Evolutionary conservation across 495 filamentous ascomycete species (phyloP), one percentile per base, ranked within the genome.

Genomic region (Penicillium samsonianum): DNA sequence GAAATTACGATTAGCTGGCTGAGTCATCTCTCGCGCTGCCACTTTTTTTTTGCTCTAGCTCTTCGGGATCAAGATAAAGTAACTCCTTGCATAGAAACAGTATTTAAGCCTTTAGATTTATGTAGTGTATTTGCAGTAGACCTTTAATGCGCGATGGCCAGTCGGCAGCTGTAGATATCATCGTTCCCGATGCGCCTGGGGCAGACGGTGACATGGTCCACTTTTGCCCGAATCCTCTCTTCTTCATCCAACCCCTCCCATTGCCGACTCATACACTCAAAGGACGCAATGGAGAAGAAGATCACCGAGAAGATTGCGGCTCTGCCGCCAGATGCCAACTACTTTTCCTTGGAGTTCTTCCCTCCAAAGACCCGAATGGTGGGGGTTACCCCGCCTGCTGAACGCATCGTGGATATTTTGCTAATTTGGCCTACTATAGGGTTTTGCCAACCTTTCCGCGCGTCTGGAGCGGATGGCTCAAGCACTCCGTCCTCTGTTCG

Each of bases 311-410:
- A 98, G 82, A 92, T 98, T 66, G 89, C 90, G 73, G 90, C 91
- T 59, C 75, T 98, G 75, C 89, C 90, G 69, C 82, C 87, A 37
- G 84, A 88, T 72, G 82, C 82, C 50, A 85, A 84, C 65, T 98
- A 93, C 79, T 93, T 96, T 76, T 98, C 95, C 31, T 87, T 98
- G 63, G 95, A 98, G 78, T 98, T 98, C 84, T 98, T 98, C 74
- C 94, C 94, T 53, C 95, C 95, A 50, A 98, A 96, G 76, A 98
- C 94, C 22, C 76, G 84, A 55, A 95, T 93, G 88, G 92, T 87
- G 72, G 70, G 70, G 74, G 71, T 69, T 53, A 58, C 57, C 61
- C 67, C 64, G 67, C 69, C 67, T 30, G 50, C 30, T 46, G 53
- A 63, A 57, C 57, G 61, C 50, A 56, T 49, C 47, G 35, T 48